Base-by-base conservation (phyloP, 768 basidiomycete genomes). In the Naganishia friedmannii region DNA sequence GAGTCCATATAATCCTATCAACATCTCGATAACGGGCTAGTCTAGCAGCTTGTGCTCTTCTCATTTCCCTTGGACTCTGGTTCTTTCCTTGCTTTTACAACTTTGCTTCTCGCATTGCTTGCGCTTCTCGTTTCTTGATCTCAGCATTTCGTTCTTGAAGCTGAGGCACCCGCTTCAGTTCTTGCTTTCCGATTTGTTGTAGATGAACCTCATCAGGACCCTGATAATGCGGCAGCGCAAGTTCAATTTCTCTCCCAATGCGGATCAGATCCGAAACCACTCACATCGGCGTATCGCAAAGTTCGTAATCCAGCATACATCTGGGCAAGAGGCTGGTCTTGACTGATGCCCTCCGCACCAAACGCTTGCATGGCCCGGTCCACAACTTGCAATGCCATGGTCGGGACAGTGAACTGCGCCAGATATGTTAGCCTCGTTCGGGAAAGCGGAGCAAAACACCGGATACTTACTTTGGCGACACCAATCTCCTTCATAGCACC, bases 401-500 rank as follows among this genome's bases (percentile, higher is more conserved):
- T 85, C 15, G 96, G 96, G 13, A 98, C 92, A 45, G 93, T 88
- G 76, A 96, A 95, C 94, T 98, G 73, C 13, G 32, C n/a, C 29
- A 53, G 32, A 2, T 29, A 19, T 19, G 15, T 55, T 3, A n/a
- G 45, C 23, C 13, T 39, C 48, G 15, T 8, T 1, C 5, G 10
- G n/a, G 12, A 1, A 19, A 21, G 17, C 31, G 10, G n/a, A 28
- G 21, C 28, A 42, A 28, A n/a, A n/a, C n/a, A n/a, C n/a, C n/a
- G 48, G 13, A 21, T 10, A 71, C 80, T 37, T 72, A 90, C 95
- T 86, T 99, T 99, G 53, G 96, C 93, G 70, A 97, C 91, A 28
- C 92, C 94, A 75, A 99, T 98, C 81, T 98, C 96, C 82, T 96
- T 95, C 79, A 97, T 77, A 0, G 96, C 96, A 34, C 92, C 93